phyloP scores from a whole-genome alignment of 179 eudicot genomes.

The Drosera spatulata region DNA sequence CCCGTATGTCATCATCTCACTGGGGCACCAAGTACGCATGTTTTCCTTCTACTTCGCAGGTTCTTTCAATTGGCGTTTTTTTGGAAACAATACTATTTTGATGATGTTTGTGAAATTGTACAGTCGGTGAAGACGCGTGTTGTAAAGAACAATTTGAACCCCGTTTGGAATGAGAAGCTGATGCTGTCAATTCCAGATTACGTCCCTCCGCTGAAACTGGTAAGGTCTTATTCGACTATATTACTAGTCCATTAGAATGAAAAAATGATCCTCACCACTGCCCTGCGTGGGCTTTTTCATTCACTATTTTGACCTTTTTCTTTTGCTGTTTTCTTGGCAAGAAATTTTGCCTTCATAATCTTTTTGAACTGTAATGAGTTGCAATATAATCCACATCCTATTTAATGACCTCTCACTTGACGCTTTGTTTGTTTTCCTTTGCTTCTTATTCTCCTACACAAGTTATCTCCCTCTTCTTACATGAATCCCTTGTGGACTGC shows the following conservation, averaged over 20 bases:
- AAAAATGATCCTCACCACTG: background rate
- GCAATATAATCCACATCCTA: too few relatives aligned
- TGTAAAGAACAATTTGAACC: constrained; percentile 83
- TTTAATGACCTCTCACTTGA: too few relatives aligned
- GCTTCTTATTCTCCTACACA: too few relatives aligned
- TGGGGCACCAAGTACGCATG: constrained; percentile 78
- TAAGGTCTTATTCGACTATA: constrained; percentile 20
- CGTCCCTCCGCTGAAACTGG: constrained; percentile 82
- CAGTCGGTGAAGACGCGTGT: constrained; percentile 95
- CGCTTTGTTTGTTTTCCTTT: too few relatives aligned
- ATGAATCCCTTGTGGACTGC: too few relatives aligned
- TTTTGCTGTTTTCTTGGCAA: background rate
- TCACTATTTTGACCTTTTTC: background rate
- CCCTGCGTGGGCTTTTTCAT: background rate
- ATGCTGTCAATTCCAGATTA: constrained; percentile 90
- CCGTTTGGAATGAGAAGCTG: constrained; percentile 92
- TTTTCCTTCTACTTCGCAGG: background rate
- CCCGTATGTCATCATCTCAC: constrained; percentile 79
- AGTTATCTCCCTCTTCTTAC: too few relatives aligned
- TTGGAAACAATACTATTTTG: background rate
- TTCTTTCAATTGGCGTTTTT: background rate
- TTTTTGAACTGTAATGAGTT: too few relatives aligned
- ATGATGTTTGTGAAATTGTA: constrained; percentile 17
- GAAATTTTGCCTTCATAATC: too few relatives aligned
- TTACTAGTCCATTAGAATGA: background rate